Conservation (phyloP, 139 green algal genomes). For the Chlorella sorokiniana region DNA sequence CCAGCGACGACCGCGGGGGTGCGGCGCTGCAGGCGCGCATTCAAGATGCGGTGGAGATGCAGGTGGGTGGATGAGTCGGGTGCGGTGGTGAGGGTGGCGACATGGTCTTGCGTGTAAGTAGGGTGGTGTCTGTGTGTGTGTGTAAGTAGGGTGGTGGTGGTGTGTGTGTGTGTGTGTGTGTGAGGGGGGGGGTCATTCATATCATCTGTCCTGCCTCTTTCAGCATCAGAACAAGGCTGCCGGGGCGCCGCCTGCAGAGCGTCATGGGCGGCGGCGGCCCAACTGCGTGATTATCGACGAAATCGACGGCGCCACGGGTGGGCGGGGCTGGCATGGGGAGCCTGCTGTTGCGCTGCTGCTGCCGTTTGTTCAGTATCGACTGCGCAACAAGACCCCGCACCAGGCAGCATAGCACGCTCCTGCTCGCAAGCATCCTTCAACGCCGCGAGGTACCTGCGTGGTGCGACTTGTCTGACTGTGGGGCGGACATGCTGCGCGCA, state of each 20-base stretch:
- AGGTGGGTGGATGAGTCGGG: neutral
- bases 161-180: neutral
- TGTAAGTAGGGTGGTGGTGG: neutral
- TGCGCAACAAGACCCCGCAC: too few relatives aligned
- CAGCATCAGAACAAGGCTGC: too few relatives aligned
- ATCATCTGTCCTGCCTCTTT: neutral
- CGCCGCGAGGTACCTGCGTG: too few relatives aligned
- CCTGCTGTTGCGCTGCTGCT: too few relatives aligned
- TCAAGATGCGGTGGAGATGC: slow-evolving; percentile 82
- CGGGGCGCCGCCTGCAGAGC: slow-evolving; percentile 15
- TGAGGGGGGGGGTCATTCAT: neutral
- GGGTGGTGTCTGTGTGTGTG: neutral
- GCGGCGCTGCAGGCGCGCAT: slow-evolving; percentile 66
- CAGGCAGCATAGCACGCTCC: too few relatives aligned
- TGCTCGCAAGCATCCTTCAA: too few relatives aligned
- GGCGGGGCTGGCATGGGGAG: neutral
- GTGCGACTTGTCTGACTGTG: neutral
- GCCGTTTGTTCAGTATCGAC: too few relatives aligned
- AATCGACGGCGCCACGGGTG: slow-evolving; percentile 83
- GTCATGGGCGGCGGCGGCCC: slow-evolving; percentile 64
- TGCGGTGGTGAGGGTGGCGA: slow-evolving; percentile 39
- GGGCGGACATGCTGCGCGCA: slow-evolving; percentile 10
- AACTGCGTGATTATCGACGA: slow-evolving; percentile 97
- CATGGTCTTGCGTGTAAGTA: too few relatives aligned
- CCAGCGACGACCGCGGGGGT: slow-evolving; percentile 87